phyloP scores from a whole-genome alignment of 208 protist genomes.

The Chromosphaera perkinsii region DNA sequence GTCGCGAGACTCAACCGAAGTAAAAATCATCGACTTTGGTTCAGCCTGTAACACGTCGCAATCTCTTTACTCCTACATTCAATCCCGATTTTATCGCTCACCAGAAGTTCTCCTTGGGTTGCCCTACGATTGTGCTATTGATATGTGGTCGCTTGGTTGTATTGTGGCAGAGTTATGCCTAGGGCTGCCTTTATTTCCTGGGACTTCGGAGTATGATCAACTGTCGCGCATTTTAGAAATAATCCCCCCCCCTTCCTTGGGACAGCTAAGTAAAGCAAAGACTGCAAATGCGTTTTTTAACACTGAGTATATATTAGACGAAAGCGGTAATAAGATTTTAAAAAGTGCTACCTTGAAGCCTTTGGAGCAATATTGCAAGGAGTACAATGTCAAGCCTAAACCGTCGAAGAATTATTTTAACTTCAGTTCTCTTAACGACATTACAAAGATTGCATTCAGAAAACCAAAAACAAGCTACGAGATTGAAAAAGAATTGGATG shows the following conservation, averaged over 20 bases:
- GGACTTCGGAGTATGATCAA: background rate
- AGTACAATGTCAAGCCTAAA: no score
- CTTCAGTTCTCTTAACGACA: no score
- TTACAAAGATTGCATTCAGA: no score
- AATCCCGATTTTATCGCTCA: constrained; percentile 88
- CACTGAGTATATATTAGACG: no score
- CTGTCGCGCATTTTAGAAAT: background rate
- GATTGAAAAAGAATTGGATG: no score
- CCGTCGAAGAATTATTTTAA: no score
- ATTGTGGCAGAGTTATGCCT: constrained; percentile 82
- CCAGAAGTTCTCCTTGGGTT: constrained; percentile 83
- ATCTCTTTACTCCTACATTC: constrained; percentile 66
- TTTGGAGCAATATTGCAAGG: no score
- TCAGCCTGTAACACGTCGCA: constrained; percentile 80
- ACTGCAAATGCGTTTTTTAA: no score
- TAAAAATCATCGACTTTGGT: constrained; percentile 93
- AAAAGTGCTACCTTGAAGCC: no score
- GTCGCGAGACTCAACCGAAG: constrained; percentile 53
- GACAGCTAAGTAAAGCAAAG: no score
- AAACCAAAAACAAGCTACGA: no score
- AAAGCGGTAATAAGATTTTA: no score
- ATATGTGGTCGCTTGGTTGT: constrained; percentile 90
- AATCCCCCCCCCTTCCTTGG: background rate
- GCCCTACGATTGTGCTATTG: constrained; percentile 75
- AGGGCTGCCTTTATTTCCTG: constrained; percentile 77